Conservation (phyloP, 345 rosid genomes). For the Lepidium aucheri region DNA sequence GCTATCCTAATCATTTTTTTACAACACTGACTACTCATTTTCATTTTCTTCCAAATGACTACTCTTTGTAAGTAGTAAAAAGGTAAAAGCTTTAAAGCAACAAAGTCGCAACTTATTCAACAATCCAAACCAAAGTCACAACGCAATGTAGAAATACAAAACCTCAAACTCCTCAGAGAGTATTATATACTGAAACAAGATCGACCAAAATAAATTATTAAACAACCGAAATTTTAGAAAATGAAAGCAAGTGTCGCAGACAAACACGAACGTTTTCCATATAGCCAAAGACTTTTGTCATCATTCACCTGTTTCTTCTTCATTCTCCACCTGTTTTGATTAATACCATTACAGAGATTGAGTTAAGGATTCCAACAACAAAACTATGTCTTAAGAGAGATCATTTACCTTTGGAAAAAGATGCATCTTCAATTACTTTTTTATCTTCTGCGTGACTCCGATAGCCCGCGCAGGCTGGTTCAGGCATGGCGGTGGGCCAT, state of each 20-base stretch:
- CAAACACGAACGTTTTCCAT: not conserved
- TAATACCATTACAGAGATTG: not conserved
- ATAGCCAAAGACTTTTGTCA: not conserved
- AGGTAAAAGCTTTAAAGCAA: not conserved
- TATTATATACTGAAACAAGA: not conserved
- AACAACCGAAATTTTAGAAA: not conserved
- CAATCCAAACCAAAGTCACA: too few relatives aligned
- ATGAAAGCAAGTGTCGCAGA: not conserved
- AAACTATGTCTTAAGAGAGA: not conserved
- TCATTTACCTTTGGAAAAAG: not conserved
- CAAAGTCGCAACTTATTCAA: too few relatives aligned
- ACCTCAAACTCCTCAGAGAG: not conserved
- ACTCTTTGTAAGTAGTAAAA: too few relatives aligned
- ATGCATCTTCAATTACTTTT: not conserved
- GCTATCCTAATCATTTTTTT: too few relatives aligned
- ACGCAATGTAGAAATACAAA: not conserved
- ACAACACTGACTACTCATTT: too few relatives aligned
- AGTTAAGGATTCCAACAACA: not conserved
- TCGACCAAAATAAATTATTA: not conserved
- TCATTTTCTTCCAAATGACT: too few relatives aligned
- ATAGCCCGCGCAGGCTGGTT: constrained; percentile 21
- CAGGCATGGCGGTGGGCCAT: constrained; percentile 3
- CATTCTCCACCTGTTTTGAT: constrained; percentile 2
- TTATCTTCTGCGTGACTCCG: not conserved
- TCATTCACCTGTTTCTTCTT: not conserved